A percentile compares a stretch with the other conserved stretches of the same genome.
These are phyloP conservation scores for Candida piceae DNA, from an alignment of 805 yeast species.

Conservation along the genomic window DNA sequence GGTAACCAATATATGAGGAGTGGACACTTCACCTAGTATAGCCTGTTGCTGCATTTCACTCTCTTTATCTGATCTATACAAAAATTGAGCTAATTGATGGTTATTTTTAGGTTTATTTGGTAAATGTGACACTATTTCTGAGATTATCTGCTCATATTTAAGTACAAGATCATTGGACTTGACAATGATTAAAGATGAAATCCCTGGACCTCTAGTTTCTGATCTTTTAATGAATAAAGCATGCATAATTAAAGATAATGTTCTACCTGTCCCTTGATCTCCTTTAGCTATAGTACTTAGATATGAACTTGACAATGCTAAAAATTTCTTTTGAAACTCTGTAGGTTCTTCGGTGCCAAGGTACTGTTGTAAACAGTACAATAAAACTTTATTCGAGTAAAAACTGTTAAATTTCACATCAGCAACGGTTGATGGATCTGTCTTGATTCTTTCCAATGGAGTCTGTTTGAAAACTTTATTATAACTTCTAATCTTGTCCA, in stretches of 20 bases:
- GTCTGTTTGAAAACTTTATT: constrained; percentile 15
- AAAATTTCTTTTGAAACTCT: constrained; percentile 26
- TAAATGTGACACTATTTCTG: constrained; percentile 7
- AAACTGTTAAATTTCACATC: constrained; percentile 17
- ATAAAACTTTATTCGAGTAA: constrained; percentile 10
- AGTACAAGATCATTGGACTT: constrained; percentile 23
- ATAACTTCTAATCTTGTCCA: constrained; percentile 22
- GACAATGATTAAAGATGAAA: constrained; percentile 28
- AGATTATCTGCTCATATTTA: constrained; percentile 18
- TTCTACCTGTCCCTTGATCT: constrained; percentile 28
- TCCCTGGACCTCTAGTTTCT: constrained; percentile 21
- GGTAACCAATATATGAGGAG: constrained; percentile 29
- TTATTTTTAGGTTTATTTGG: constrained; percentile 1
- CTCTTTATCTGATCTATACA: constrained; percentile 23
- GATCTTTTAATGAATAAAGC: constrained; percentile 23
- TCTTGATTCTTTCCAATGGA: constrained; percentile 20
- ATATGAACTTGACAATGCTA: constrained; percentile 21
- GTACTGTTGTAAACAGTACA: constrained; percentile 13
- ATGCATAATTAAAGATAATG: constrained; percentile 23
- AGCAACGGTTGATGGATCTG: constrained; percentile 11
- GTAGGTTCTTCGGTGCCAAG: constrained; percentile 20
- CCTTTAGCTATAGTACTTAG: constrained; percentile 29
- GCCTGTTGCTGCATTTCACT: constrained; percentile 24
- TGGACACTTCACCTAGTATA: constrained; percentile 15
- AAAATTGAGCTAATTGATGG: constrained; percentile 24